Evolutionary conservation across 169 alveolate species (phyloP), one percentile per base, ranked within the genome.

Genomic region (Plasmodium inui): DNA sequence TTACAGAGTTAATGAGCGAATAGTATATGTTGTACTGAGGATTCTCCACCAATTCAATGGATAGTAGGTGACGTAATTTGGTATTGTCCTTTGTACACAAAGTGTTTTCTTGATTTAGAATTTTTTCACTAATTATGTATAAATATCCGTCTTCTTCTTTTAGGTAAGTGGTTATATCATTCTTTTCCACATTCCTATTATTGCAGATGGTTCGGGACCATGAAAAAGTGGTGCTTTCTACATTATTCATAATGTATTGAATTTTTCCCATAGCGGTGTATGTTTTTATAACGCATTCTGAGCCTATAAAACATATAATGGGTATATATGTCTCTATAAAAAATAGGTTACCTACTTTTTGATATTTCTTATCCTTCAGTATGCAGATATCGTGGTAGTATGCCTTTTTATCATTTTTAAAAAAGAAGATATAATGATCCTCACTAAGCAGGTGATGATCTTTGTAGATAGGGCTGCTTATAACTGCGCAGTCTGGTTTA

Each of bases 121-220:
- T 39, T 22, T 89, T 34, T 30, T 37, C 83, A 89, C 94, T 89
- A 89, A 28, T 61, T 46, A 89, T 19, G 30, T 86, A 86, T 19
- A 86, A 50, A 86, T 53, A 28, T 22, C 80, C 82, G 76, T 72
- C 41, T 26, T 32, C n/a, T 84, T 84, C 67, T 84, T 71, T 39
- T 73, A n/a, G 50, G 28, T 84, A 30, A 14, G 26, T 84, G 30
- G 19, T 73, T 71, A 28, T 71, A 14, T 74, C 70, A 76, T 72
- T 30, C 17, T 19, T 14, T 9, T 50, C 50, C 30, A 12, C n/a
- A 4, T 5, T 76, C 41, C 39, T 86, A 44, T 76, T 39, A 5
- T 86, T 57, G 44, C 93, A 86, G 32, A 3, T 53, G 32, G 26
- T 34, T 76, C 28, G 28, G 14, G 93, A 76, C 84, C 84, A 86